These are phyloP conservation scores for Telfairia occidentalis DNA, from an alignment of 331 rosid genomes.

Conservation along the genomic window DNA sequence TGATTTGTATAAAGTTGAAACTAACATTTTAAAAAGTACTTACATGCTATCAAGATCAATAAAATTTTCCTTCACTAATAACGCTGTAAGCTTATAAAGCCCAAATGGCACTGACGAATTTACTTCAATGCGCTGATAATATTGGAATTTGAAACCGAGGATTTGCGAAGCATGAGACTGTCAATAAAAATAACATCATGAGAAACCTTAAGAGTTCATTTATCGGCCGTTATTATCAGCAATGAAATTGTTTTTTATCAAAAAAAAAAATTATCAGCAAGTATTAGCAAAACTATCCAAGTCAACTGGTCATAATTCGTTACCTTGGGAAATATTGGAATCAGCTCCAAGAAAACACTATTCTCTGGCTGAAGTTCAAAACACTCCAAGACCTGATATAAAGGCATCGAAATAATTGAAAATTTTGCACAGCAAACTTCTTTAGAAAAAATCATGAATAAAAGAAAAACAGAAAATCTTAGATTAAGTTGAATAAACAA, in stretches of 20 bases:
- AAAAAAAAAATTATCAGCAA: no score
- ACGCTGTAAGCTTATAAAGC: constrained; percentile 79
- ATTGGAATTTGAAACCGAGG: constrained; percentile 93
- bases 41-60: constrained; percentile 94
- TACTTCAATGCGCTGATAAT: constrained; percentile 95
- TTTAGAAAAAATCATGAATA: neutral
- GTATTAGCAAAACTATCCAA: neutral
- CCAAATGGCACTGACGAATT: constrained; percentile 71
- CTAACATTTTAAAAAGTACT: constrained; percentile 22
- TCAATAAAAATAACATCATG: constrained; percentile 23
- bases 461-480: neutral
- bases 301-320: neutral
- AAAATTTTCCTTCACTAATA: constrained; percentile 84
- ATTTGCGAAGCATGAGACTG: constrained; percentile 99
- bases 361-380: constrained; percentile 89
- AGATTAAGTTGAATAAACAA: neutral
- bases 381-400: constrained; percentile 76
- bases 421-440: neutral
- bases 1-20: neutral
- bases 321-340: constrained; percentile 96
- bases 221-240: no score
- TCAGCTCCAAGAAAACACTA: constrained; percentile 64
- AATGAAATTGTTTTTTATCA: no score
- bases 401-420: neutral
- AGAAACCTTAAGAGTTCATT: constrained; percentile 5